phyloP scores from a whole-genome alignment of 371 early-diverging fungal genomes.

The Saksenaea oblongispora region DNA sequence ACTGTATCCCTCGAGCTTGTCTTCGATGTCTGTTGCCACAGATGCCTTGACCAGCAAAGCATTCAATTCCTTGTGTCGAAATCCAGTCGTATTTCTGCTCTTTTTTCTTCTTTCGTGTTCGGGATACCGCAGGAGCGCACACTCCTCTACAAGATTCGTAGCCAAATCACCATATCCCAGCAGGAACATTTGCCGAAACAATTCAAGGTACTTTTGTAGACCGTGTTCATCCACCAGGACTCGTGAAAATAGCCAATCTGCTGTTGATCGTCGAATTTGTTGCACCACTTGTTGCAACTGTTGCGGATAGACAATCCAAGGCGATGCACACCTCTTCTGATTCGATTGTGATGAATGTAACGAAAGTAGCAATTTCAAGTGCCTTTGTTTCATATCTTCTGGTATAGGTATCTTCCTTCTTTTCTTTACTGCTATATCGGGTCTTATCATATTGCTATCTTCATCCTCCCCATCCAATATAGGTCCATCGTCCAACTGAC shows the following conservation, averaged over 20 bases:
- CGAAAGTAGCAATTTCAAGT: constrained; percentile 38
- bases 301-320: constrained; percentile 25
- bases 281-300: constrained; percentile 39
- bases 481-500: constrained; percentile 14
- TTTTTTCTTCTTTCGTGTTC: neutral
- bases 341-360: constrained; percentile 18
- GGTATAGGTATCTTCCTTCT: constrained; percentile 40
- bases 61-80: constrained; percentile 63
- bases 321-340: constrained; percentile 7
- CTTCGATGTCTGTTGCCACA: constrained; percentile 36
- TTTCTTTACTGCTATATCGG: neutral
- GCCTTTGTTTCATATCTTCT: constrained; percentile 38
- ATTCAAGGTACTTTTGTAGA: constrained; percentile 55
- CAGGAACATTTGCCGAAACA: constrained; percentile 67
- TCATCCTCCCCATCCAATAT: neutral
- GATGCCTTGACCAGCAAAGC: constrained; percentile 55
- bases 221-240: constrained; percentile 62
- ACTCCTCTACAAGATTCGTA: constrained; percentile 62
- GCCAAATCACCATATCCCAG: constrained; percentile 73
- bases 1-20: constrained; percentile 27
- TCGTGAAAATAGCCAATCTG: constrained; percentile 68
- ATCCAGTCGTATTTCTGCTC: constrained; percentile 21
- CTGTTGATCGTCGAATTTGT: constrained; percentile 59
- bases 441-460: neutral
- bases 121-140: constrained; percentile 40